Evolutionary conservation across 1,139 yeast species (phyloP).

Genomic region (Blastobotrys serpentis): DNA sequence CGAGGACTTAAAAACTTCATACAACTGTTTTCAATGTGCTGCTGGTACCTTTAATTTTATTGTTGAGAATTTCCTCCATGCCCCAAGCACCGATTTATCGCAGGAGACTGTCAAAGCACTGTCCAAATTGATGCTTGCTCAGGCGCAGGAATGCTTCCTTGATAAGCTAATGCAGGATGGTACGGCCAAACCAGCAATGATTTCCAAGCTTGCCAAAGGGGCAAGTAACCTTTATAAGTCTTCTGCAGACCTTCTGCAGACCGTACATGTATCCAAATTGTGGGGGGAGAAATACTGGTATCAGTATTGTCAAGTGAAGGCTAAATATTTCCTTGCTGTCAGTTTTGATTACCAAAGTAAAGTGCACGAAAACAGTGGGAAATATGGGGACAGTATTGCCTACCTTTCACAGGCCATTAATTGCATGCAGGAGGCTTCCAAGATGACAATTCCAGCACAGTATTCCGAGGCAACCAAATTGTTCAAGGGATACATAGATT

Average conservation of each 20-base stretch:
- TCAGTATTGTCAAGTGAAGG: conserved; percentile 45
- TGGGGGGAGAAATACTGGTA: conserved; percentile 58
- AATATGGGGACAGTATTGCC: conserved; percentile 78
- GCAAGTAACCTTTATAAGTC: conserved; percentile 56
- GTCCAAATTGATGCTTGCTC: conserved; percentile 68
- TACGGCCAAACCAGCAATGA: conserved; percentile 51
- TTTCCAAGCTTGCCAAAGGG: conserved; percentile 68
- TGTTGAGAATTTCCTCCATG: conserved; percentile 81
- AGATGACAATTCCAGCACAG: conserved; percentile 26
- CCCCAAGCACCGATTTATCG: conserved; percentile 78
- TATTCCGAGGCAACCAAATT: conserved; percentile 27
- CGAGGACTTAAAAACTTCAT: conserved; percentile 56
- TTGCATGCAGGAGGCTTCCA: conserved; percentile 27
- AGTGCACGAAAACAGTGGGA: conserved; percentile 48
- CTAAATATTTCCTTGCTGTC: conserved; percentile 48
- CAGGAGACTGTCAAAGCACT: conserved; percentile 70
- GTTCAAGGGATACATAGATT: conserved; percentile 30
- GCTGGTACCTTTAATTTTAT: conserved; percentile 76
- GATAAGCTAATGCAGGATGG: conserved; percentile 56
- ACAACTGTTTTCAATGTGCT: conserved; percentile 67
- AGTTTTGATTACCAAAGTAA: conserved; percentile 55
- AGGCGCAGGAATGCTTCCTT: conserved; percentile 82
- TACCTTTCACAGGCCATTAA: conserved; percentile 52
- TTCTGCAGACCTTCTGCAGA: conserved; percentile 47
- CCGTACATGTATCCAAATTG: conserved; percentile 47